Conservation (phyloP, 768 basidiomycete species). For the Rhodotorula babjevae region DNA sequence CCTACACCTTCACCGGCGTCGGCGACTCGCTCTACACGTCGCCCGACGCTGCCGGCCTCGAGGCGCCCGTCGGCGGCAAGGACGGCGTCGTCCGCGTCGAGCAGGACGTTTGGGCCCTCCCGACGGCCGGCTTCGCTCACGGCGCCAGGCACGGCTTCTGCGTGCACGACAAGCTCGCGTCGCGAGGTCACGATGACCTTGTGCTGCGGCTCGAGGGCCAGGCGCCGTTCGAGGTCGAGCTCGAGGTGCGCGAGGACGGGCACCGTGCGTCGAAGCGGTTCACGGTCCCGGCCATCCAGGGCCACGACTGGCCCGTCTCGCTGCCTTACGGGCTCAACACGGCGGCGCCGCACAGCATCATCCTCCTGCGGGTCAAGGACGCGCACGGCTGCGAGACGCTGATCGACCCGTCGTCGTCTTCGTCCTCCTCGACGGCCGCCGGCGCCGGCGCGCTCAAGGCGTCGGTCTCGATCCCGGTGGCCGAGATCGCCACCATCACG, state of each 20-base stretch:
- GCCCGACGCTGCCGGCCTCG: constrained; percentile 11
- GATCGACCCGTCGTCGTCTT: constrained; percentile 58
- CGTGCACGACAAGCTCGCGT: constrained; percentile 38
- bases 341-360: constrained; percentile 73
- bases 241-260: constrained; percentile 67
- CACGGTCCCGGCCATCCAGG: constrained; percentile 53
- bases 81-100: constrained; percentile 29
- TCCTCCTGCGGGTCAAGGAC: constrained; percentile 72
- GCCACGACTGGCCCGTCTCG: constrained; percentile 64
- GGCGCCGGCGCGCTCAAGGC: neutral
- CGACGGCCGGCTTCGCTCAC: constrained; percentile 32
- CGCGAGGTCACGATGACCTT: constrained; percentile 48
- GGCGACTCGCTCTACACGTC: constrained; percentile 40
- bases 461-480: constrained; percentile 60
- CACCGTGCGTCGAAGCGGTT: constrained; percentile 61
- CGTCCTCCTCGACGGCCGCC: constrained; percentile 38
- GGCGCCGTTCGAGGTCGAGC: constrained; percentile 73
- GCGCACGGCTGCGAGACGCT: constrained; percentile 75
- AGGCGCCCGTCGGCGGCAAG: constrained; percentile 13
- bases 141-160: constrained; percentile 38
- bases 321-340: constrained; percentile 67
- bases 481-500: constrained; percentile 87
- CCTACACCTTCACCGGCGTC: constrained; percentile 39
- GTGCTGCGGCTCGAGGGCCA: constrained; percentile 71
- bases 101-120: constrained; percentile 41